Evolutionary conservation across 192 early-diverging fungal species (phyloP).

Genomic region (Cetraspora pellucida): DNA sequence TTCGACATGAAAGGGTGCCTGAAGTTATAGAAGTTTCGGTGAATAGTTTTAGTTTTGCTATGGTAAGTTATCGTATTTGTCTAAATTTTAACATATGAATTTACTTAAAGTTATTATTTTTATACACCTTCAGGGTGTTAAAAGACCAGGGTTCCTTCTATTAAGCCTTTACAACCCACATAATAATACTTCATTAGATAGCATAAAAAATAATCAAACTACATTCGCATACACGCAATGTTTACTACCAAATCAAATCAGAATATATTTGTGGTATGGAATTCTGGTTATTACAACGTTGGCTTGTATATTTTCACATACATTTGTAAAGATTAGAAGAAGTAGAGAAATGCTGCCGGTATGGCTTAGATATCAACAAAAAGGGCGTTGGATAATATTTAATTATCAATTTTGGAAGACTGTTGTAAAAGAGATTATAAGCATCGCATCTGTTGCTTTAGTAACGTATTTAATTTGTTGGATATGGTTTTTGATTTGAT

Average conservation of each 20-base stretch:
- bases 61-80: slow-evolving; percentile 34
- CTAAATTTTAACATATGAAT: slow-evolving; percentile 18
- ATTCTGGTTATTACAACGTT: slow-evolving; percentile 29
- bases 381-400: not conserved
- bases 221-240: slow-evolving; percentile 56
- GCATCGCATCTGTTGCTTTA: not conserved
- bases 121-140: slow-evolving; percentile 59
- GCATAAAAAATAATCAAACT: slow-evolving; percentile 11
- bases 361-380: slow-evolving; percentile 16
- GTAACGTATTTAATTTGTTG: slow-evolving; percentile 17
- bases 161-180: slow-evolving; percentile 48
- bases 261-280: slow-evolving; percentile 50
- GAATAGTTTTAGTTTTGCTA: slow-evolving; percentile 66
- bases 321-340: slow-evolving; percentile 15
- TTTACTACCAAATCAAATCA: slow-evolving; percentile 68
- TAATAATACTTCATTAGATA: slow-evolving; percentile 21
- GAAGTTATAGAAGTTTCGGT: slow-evolving; percentile 54
- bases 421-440: not conserved
- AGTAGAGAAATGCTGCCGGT: not conserved
- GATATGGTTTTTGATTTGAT: slow-evolving; percentile 22
- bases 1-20: slow-evolving; percentile 46
- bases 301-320: slow-evolving; percentile 34
- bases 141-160: slow-evolving; percentile 54
- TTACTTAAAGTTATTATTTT: slow-evolving; percentile 31
- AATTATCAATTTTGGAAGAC: slow-evolving; percentile 12